These are phyloP conservation scores for Phanerodontia chrysosporium DNA, from an alignment of 768 basidiomycete species.

Conservation along the genomic window DNA sequence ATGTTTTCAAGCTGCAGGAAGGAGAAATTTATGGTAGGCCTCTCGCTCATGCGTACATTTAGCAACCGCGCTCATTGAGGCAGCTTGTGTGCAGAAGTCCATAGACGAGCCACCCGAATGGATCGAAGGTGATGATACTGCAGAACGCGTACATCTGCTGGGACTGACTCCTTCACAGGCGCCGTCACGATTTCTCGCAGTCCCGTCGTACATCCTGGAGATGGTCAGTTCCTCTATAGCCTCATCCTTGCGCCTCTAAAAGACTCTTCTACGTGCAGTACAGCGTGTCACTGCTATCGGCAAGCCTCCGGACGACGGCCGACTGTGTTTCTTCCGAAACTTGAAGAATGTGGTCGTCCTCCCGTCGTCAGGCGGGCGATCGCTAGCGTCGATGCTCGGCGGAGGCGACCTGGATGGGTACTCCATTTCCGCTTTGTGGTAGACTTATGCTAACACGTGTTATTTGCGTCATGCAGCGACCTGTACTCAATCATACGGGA, in stretches of 20 bases:
- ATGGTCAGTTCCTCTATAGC: slow-evolving; percentile 38
- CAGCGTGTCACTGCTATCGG: slow-evolving; percentile 72
- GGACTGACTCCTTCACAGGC: slow-evolving; percentile 7
- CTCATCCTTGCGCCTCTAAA: not conserved
- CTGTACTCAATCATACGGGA: slow-evolving; percentile 58
- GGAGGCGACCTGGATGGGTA: slow-evolving; percentile 84
- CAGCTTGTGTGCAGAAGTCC: slow-evolving; percentile 58
- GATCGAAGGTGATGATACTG: slow-evolving; percentile 50
- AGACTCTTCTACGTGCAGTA: slow-evolving; percentile 34
- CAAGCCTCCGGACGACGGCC: slow-evolving; percentile 50
- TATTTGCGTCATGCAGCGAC: slow-evolving; percentile 42
- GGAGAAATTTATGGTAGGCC: slow-evolving; percentile 65
- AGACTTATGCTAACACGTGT: not conserved
- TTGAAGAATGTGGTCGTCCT: slow-evolving; percentile 73
- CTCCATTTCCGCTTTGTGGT: slow-evolving; percentile 15
- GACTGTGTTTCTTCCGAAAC: slow-evolving; percentile 52
- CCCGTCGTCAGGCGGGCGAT: slow-evolving; percentile 52
- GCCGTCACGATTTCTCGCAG: slow-evolving; percentile 51
- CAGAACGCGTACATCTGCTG: not conserved
- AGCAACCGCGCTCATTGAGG: not conserved
- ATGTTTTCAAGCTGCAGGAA: slow-evolving; percentile 50
- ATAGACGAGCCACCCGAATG: slow-evolving; percentile 46
- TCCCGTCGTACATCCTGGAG: slow-evolving; percentile 74
- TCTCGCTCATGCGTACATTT: not conserved
- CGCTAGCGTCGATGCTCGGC: slow-evolving; percentile 63